Evolutionary conservation across 2,329 filamentous ascomycete species (phyloP).

Genomic region (Penicillium sp.): DNA sequence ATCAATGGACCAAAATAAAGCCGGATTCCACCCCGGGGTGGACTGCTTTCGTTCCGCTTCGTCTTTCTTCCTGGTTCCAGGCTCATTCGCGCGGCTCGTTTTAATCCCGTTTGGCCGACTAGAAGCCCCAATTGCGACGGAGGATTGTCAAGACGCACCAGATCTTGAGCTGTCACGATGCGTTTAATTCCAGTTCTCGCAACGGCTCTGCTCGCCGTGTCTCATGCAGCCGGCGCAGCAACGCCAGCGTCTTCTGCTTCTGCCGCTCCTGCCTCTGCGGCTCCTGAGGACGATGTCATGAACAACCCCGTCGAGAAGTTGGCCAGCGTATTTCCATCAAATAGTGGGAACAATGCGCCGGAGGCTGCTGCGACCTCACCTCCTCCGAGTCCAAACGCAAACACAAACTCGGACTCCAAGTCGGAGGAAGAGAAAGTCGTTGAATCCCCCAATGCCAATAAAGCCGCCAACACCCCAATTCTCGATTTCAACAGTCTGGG

Average conservation of each 20-base stretch:
- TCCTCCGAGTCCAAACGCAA: too few species aligned
- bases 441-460: conserved; percentile 8
- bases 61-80: conserved; percentile 7
- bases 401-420: background rate
- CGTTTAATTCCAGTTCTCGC: conserved; percentile 22
- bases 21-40: conserved; percentile 8
- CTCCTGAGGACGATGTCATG: conserved; percentile 1
- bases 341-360: background rate
- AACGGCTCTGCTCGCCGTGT: conserved; percentile 17
- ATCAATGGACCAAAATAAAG: conserved; percentile 16
- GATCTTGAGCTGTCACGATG: conserved; percentile 13
- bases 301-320: background rate
- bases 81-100: conserved; percentile 10
- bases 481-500: conserved; percentile 1
- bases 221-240: conserved; percentile 15
- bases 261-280: conserved; percentile 2
- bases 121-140: conserved; percentile 11
- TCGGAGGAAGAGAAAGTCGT: conserved; percentile 1
- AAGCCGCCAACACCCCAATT: conserved; percentile 6
- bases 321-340: background rate
- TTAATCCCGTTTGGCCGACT: conserved; percentile 4
- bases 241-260: conserved; percentile 3
- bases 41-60: conserved; percentile 2
- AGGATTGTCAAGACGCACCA: conserved; percentile 6
- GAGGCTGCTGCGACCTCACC: too few species aligned